Conservation (phyloP, 768 basidiomycete species). For the Trametes cinnabarina region DNA sequence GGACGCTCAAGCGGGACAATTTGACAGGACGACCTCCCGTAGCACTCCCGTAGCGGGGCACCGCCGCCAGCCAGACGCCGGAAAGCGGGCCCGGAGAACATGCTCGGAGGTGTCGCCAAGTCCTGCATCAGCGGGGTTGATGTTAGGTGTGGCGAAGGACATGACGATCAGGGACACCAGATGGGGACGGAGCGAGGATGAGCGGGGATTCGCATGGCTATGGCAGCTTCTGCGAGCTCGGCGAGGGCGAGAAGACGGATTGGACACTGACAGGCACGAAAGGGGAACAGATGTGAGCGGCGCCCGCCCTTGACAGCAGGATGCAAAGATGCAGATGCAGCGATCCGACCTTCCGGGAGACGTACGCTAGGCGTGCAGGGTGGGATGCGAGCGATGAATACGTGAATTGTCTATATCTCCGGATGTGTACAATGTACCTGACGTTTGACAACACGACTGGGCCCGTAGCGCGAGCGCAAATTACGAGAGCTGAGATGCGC, state of each 20-base stretch:
- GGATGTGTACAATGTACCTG: neutral
- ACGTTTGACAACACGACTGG: neutral
- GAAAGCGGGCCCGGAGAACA: neutral
- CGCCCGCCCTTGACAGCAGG: neutral
- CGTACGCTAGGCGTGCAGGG: neutral
- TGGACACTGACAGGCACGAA: no score
- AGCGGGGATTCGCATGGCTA: neutral
- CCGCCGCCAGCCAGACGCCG: neutral
- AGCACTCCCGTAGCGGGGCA: no score
- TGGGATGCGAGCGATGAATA: neutral
- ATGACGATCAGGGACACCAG: neutral
- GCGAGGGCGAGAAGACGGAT: neutral
- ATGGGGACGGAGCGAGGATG: neutral
- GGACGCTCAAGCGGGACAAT: no score
- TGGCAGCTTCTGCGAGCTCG: neutral
- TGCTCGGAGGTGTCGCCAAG: neutral
- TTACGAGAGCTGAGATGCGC: no score
- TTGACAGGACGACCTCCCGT: no score
- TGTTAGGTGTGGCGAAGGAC: neutral
- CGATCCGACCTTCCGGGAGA: neutral
- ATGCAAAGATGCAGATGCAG: no score
- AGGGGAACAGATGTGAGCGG: neutral
- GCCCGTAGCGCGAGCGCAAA: no score
- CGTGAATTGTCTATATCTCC: neutral
- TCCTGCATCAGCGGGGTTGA: constrained; percentile 12